phyloP scores from a whole-genome alignment of 2,329 filamentous ascomycete species.

The Alternaria triticimaculans region DNA sequence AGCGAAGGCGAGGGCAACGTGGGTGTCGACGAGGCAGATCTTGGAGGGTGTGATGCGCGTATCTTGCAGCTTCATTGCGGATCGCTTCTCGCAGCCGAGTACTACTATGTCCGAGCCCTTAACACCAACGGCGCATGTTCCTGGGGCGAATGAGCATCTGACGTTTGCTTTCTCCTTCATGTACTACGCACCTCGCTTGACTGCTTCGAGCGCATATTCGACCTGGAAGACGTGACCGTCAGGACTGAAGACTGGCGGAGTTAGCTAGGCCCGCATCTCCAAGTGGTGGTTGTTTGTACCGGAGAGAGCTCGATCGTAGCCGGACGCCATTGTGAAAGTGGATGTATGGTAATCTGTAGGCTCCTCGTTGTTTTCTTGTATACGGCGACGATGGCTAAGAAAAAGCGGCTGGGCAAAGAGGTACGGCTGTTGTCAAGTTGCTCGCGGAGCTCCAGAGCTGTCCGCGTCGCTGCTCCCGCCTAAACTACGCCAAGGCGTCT shows the following conservation, averaged over 20 bases:
- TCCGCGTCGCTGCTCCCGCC: constrained; percentile 49
- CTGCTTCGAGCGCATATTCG: constrained; percentile 98
- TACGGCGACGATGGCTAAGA: constrained; percentile 6
- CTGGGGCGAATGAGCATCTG: constrained; percentile 55
- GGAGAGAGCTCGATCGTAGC: constrained; percentile 98
- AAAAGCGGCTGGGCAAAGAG: constrained; percentile 15
- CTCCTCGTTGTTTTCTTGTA: neutral
- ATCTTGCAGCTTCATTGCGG: constrained; percentile 99
- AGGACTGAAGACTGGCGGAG: constrained; percentile 84
- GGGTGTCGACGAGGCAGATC: constrained; percentile 93
- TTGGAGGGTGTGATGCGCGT: constrained; percentile 99
- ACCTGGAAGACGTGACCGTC: constrained; percentile 99
- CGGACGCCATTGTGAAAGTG: constrained; percentile 75
- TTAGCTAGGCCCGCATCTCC: constrained; percentile 31
- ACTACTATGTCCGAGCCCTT: constrained; percentile 96
- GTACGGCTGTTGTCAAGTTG: constrained; percentile 28
- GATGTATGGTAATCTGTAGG: neutral
- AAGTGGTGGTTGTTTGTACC: constrained; percentile 66
- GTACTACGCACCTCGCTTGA: constrained; percentile 82
- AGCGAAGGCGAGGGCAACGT: constrained; percentile 96
- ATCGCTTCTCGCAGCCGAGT: constrained; percentile 96
- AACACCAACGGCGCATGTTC: constrained; percentile 96
- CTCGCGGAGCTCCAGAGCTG: constrained; percentile 46
- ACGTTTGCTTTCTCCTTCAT: neutral
- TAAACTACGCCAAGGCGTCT: constrained; percentile 39